Conservation (phyloP, 768 basidiomycete species). For the Exidia glandulosa region DNA sequence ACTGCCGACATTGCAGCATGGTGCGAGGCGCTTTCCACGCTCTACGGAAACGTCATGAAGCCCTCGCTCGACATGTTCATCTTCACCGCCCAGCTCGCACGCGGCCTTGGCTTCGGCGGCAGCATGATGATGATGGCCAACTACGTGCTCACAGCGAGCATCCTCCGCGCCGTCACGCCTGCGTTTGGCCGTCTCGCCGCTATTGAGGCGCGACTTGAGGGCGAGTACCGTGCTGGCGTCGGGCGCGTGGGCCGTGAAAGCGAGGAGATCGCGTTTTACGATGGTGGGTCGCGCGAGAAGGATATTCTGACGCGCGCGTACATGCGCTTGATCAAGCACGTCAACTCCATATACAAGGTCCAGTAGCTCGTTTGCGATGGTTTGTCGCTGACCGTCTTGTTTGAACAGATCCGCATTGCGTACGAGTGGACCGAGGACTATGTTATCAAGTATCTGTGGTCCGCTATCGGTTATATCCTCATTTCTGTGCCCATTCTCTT, state of each 20-base stretch:
- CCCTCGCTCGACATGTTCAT: conserved; percentile 83
- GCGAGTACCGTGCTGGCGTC: conserved; percentile 84
- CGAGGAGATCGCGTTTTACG: conserved; percentile 96
- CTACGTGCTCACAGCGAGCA: conserved; percentile 77
- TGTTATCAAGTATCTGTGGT: conserved; percentile 94
- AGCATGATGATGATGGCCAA: conserved; percentile 69
- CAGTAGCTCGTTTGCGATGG: conserved; percentile 4
- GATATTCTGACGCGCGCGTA: conserved; percentile 75
- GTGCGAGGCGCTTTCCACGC: conserved; percentile 70
- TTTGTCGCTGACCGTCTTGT: not conserved
- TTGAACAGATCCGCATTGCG: conserved; percentile 84
- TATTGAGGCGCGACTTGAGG: conserved; percentile 76
- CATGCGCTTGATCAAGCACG: conserved; percentile 68
- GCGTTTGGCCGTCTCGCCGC: conserved; percentile 87
- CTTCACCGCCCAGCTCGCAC: conserved; percentile 85
- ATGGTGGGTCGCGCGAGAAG: conserved; percentile 74
- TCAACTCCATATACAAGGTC: conserved; percentile 87
- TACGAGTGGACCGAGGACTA: conserved; percentile 97
- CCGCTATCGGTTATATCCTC: conserved; percentile 79
- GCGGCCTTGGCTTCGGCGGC: conserved; percentile 78
- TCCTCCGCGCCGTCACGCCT: conserved; percentile 77
- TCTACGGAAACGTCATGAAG: conserved; percentile 92
- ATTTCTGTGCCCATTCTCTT: conserved; percentile 86
- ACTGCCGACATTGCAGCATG: conserved; percentile 88
- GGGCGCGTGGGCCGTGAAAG: conserved; percentile 77